Evolutionary conservation across 345 rosid species (phyloP).

Genomic region (Angophora floribunda): DNA sequence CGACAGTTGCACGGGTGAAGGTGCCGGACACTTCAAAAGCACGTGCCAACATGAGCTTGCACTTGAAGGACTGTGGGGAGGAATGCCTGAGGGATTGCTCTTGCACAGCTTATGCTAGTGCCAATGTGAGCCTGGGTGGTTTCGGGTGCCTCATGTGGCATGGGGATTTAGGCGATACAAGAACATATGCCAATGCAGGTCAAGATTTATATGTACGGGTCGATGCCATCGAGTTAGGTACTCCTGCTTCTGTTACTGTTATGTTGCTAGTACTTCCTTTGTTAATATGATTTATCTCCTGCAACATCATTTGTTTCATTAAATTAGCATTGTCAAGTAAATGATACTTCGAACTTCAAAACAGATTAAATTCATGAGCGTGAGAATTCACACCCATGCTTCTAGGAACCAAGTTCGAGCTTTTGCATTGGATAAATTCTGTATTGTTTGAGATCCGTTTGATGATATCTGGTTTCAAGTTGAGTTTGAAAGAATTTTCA

Average conservation of each 20-base stretch:
- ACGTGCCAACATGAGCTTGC: conserved; percentile 23
- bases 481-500: background rate
- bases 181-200: conserved; percentile 22
- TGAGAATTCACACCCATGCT: background rate
- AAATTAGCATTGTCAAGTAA: background rate
- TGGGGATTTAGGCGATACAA: conserved; percentile 29
- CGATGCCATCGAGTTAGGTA: conserved; percentile 45
- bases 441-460: accelerated
- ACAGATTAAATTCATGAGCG: background rate
- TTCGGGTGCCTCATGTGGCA: conserved; percentile 53
- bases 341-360: background rate
- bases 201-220: conserved; percentile 43
- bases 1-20: conserved; percentile 23
- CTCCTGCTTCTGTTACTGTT: background rate
- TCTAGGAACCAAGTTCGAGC: background rate
- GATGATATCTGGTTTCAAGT: background rate
- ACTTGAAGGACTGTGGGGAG: conserved; percentile 22
- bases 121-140: conserved; percentile 25
- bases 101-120: conserved; percentile 44
- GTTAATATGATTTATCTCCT: background rate
- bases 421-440: background rate
- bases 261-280: background rate
- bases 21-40: conserved; percentile 14
- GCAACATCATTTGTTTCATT: background rate
- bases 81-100: conserved; percentile 1